Base-by-base conservation (phyloP, 495 filamentous ascomycete genomes). In the Xylaria nigripes region DNA sequence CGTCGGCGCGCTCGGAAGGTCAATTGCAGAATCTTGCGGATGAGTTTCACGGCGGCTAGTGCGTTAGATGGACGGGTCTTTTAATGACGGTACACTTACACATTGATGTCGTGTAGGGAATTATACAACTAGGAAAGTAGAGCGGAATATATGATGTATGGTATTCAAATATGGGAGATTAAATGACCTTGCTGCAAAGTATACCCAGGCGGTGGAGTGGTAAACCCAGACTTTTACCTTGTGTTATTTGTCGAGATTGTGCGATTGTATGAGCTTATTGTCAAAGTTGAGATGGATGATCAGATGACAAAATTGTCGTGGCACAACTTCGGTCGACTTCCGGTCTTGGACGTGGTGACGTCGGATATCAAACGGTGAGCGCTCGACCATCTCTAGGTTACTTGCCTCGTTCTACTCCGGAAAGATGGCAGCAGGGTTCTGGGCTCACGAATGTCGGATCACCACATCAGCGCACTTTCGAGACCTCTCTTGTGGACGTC, bases 221-320 rank as follows among this genome's bases (percentile, higher is more conserved):
- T 12, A 3, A 8, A 12, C 13, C 13, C 13, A 3, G 32, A n/a
- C 6, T 47, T 22, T 41, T 54, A 8, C 51, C 43, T 29, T 3
- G 22, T 38, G 12, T 12, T 2, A 41, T 21, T 0, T 29, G n/a
- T 15, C 21, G 6, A 9, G 5, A 1, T 36, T 42, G 24, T 25
- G 44, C 36, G 7, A n/a, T 23, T 5, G 5, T 22, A 34, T 24
- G 16, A 29, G 16, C 34, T 16, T 12, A 34, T 38, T 13, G n/a
- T 16, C 29, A 41, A 32, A 22, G 15, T 16, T 47, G 44, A 32
- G 15, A 22, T 15, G 15, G 18, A 40, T 18, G 34, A 45, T 47
- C 51, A 54, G 45, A 54, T 54, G 51, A 54, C 34, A 18, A 42
- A 30, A 24, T 30, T 7, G 36, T 48, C 29, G 51, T 54, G 45